These are phyloP conservation scores for Ampelocalamus luodianensis DNA, from an alignment of 176 grass and related monocot genomes.

Conservation along the genomic window DNA sequence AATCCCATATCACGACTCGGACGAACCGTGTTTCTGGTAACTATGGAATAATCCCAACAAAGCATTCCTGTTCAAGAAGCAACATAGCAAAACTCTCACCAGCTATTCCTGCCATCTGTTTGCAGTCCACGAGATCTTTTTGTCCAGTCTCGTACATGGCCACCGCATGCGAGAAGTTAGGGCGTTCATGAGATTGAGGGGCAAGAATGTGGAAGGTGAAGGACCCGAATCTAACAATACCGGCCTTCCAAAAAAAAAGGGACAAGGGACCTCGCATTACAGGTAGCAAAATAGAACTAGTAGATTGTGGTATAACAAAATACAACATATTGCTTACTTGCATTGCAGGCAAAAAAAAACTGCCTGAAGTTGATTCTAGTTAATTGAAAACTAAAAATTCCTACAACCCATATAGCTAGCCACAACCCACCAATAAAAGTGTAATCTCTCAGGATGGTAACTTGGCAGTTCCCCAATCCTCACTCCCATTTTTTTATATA, in stretches of 20 bases:
- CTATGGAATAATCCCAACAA: constrained; percentile 5
- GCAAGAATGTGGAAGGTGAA: constrained; percentile 55
- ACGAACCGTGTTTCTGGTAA: too few relatives aligned
- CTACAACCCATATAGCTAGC: constrained; percentile 21
- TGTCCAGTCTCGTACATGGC: constrained; percentile 46
- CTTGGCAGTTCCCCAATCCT: neutral
- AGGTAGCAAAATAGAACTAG: constrained; percentile 31
- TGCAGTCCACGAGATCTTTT: constrained; percentile 5
- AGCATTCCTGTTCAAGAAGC: constrained; percentile 15
- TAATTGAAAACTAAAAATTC: constrained; percentile 28
- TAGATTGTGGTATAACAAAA: constrained; percentile 33
- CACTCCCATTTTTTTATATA: neutral
- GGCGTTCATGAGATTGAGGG: constrained; percentile 40
- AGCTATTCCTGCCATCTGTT: constrained; percentile 44
- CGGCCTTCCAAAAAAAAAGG: constrained; percentile 52
- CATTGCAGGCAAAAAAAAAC: neutral
- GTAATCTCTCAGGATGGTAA: neutral
- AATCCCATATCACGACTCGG: too few relatives aligned
- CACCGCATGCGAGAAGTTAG: constrained; percentile 61
- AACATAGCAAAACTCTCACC: constrained; percentile 40
- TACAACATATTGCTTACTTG: constrained; percentile 19
- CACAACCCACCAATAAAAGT: constrained; percentile 17
- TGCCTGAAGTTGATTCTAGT: neutral
- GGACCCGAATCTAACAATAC: constrained; percentile 32
- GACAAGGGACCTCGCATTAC: neutral